These are phyloP conservation scores for Phellopilus nigrolimitatus DNA, from an alignment of 1,284 basidiomycete genomes.

Conservation along the genomic window DNA sequence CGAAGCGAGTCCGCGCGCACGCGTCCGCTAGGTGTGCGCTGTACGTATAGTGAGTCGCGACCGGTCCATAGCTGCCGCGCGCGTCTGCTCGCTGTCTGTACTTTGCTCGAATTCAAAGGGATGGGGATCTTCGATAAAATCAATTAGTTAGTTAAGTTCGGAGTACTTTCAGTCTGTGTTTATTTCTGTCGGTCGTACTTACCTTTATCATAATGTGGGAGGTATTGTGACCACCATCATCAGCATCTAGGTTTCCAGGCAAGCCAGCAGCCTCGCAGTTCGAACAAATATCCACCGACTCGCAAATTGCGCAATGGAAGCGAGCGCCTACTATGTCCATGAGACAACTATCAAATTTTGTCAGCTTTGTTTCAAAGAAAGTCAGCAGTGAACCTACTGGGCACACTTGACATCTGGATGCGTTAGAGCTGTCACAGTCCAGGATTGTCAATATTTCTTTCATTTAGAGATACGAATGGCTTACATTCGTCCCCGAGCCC, in stretches of 20 bases:
- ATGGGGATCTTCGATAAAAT: constrained; percentile 73
- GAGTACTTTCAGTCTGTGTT: neutral
- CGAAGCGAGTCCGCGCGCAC: constrained; percentile 54
- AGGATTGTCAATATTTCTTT: constrained; percentile 4
- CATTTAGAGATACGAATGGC: constrained; percentile 25
- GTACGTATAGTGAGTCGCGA: constrained; percentile 62
- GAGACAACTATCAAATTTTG: constrained; percentile 57
- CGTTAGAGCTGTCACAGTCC: constrained; percentile 51
- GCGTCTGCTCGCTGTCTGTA: constrained; percentile 67
- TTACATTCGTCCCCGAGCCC: constrained; percentile 58
- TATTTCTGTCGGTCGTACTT: constrained; percentile 17
- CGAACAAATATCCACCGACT: constrained; percentile 76
- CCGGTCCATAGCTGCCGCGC: constrained; percentile 75
- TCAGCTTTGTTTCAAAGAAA: too few species aligned
- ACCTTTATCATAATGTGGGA: constrained; percentile 94
- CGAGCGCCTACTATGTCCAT: constrained; percentile 85
- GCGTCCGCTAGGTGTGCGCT: constrained; percentile 29
- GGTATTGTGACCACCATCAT: constrained; percentile 70
- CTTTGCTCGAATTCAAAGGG: constrained; percentile 67
- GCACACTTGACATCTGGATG: constrained; percentile 70
- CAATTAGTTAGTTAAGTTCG: constrained; percentile 1
- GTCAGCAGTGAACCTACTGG: constrained; percentile 52
- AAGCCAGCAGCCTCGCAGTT: constrained; percentile 86
- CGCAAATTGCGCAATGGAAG: constrained; percentile 88
- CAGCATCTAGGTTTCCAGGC: constrained; percentile 71